Base-by-base conservation (phyloP, 169 alveolate genomes). In the Cryptosporidium andersoni region DNA sequence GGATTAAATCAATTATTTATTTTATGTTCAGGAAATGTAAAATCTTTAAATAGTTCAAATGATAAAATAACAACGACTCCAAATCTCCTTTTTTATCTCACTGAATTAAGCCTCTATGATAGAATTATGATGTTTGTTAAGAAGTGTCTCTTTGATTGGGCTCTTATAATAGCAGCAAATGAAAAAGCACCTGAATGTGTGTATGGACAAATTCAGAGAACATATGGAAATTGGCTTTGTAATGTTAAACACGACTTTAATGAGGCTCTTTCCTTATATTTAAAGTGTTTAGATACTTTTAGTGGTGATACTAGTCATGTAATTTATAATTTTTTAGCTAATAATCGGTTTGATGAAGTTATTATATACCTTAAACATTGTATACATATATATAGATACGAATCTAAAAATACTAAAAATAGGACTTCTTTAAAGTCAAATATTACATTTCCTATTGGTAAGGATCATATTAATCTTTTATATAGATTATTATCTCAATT, bases 151-250 rank as follows among this genome's bases (percentile, higher is more conserved):
- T 74, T 45, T 74, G 85, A 74, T 2, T 74, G 85, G 85, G 85
- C 85, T n/a, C 36, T 74, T 47, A 62, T 74, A 14, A 34, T 74
- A 48, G 85, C 85, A 7, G 60, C 42, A 40, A 74, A 74, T 60
- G 85, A 60, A 53, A 62, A 74, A 58, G 68, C 60, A 12, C 40
- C 56, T 37, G 37, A 43, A 14, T 48, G 64, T 16, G 48, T 74
- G 47, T 74, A 74, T 48, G 14, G 58, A 9, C 85, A 74, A 39
- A 62, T 74, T 40, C 85, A 55, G 60, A 74, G 85, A 60, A 16
- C 85, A 56, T 74, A 74, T 37, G 85, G 85, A 2, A 68, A 74
- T 25, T 74, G 85, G 85, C 63, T 74, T 2, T 74, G 85, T 74
- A 74, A 74, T 34, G 49, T 74, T 11, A 74, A 52, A 45, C 55